A percentile compares a stretch with the other conserved stretches of the same genome.
Evolutionary conservation across 2,329 filamentous ascomycete species (phyloP).

Genomic region (Stromatinia cepivora): DNA sequence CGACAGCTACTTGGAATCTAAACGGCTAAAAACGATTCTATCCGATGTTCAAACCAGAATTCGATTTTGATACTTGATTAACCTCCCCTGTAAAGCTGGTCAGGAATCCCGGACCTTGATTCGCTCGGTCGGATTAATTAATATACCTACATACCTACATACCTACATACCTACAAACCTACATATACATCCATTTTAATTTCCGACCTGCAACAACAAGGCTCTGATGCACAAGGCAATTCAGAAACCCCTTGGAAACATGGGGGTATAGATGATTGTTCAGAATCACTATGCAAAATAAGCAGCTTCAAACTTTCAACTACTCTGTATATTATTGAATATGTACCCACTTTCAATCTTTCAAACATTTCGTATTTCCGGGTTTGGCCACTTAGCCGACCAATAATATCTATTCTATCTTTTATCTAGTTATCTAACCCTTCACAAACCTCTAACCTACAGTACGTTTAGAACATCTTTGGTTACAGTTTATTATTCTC

Average conservation of each 20-base stretch:
- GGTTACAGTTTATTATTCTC: background rate
- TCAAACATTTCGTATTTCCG: background rate
- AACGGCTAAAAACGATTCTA: background rate
- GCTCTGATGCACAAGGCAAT: background rate
- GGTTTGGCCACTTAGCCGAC: background rate
- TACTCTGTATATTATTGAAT: background rate
- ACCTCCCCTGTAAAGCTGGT: too few species aligned
- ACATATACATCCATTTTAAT: background rate
- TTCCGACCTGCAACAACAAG: background rate
- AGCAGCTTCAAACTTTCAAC: background rate
- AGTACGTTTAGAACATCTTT: conserved; percentile 8
- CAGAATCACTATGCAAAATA: background rate
- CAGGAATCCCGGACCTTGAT: background rate
- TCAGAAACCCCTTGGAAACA: background rate
- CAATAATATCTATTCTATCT: background rate
- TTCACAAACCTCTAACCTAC: conserved; percentile 4
- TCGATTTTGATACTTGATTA: too few species aligned
- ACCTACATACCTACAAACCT: too few species aligned
- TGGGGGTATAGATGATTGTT: background rate
- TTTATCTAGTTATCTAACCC: background rate
- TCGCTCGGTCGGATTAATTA: background rate
- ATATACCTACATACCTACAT: background rate
- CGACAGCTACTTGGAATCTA: background rate
- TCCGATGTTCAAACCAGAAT: background rate
- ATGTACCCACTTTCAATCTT: background rate